Conservation (phyloP, 768 basidiomycete species). For the Melanogaster broomeanus region DNA sequence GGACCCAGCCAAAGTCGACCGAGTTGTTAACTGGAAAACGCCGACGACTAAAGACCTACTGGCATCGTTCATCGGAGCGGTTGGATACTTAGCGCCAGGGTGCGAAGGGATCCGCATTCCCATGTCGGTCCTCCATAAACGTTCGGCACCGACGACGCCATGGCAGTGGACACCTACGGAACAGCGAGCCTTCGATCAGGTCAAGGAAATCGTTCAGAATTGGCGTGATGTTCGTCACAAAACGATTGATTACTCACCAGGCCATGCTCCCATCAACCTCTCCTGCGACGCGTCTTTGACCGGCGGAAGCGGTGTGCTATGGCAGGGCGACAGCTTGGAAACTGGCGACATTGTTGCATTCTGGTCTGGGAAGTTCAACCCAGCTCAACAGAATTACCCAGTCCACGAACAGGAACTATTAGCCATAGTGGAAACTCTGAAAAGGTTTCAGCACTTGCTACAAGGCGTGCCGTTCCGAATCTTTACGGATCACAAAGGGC, state of each 20-base stretch:
- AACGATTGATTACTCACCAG: too few relatives aligned
- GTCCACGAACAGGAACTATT: slow-evolving; percentile 41
- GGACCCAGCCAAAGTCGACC: slow-evolving; percentile 45
- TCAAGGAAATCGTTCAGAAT: too few relatives aligned
- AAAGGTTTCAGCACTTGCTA: slow-evolving; percentile 29
- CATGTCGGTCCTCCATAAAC: too few relatives aligned
- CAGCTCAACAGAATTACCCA: slow-evolving; percentile 35
- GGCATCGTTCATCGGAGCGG: not conserved
- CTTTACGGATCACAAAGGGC: slow-evolving; percentile 31
- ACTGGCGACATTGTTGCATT: slow-evolving; percentile 22
- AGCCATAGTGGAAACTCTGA: slow-evolving; percentile 38
- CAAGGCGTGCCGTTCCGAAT: slow-evolving; percentile 21
- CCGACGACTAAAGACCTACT: not conserved
- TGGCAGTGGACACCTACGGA: too few relatives aligned
- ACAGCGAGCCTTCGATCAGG: too few relatives aligned
- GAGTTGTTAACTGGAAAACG: slow-evolving; percentile 18
- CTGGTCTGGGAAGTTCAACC: slow-evolving; percentile 29
- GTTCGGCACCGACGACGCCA: too few relatives aligned
- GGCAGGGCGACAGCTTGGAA: slow-evolving; percentile 19
- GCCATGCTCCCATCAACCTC: slow-evolving; percentile 14
- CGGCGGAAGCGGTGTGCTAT: slow-evolving; percentile 18
- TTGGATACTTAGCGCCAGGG: not conserved
- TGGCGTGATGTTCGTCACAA: too few relatives aligned
- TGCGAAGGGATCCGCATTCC: too few relatives aligned
- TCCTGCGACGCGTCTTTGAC: slow-evolving; percentile 23